Conservation (phyloP, 2,329 filamentous ascomycete genomes). For the Blumeria graminis region DNA sequence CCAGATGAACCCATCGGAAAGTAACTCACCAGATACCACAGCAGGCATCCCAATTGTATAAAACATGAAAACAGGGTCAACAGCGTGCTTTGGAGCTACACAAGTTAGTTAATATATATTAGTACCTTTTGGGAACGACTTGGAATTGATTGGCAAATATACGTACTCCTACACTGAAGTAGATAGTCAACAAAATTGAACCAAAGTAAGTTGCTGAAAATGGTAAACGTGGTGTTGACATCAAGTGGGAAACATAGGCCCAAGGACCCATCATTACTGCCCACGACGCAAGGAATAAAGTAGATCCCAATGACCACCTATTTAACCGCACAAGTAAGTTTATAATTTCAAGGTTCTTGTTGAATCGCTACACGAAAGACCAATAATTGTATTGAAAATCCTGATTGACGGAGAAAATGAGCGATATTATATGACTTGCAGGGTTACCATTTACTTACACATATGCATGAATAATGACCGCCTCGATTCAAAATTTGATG, state of each 20-base stretch:
- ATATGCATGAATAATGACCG: too few species aligned
- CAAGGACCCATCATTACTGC: conserved; percentile 81
- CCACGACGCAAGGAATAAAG: conserved; percentile 79
- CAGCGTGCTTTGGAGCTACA: conserved; percentile 56
- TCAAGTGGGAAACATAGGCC: conserved; percentile 60
- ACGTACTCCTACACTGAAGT: conserved; percentile 81
- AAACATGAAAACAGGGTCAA: conserved; percentile 69
- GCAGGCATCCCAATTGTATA: conserved; percentile 55
- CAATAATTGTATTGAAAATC: too few species aligned
- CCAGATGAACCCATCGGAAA: conserved; percentile 91
- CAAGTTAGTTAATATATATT: conserved; percentile 6
- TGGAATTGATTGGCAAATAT: neutral
- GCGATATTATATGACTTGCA: too few species aligned
- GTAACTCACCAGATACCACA: conserved; percentile 93
- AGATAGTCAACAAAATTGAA: conserved; percentile 70
- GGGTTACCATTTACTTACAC: too few species aligned
- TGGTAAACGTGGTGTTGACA: conserved; percentile 63
- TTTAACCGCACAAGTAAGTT: conserved; percentile 13
- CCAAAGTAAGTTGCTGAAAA: conserved; percentile 93
- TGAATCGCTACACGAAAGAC: too few species aligned
- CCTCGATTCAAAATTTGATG: too few species aligned
- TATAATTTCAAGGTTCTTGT: conserved; percentile 4
- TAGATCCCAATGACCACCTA: conserved; percentile 87
- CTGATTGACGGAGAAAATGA: too few species aligned
- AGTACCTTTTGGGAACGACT: neutral